Evolutionary conservation across 2,329 filamentous ascomycete species (phyloP).

Genomic region (Phialophora chinensis): DNA sequence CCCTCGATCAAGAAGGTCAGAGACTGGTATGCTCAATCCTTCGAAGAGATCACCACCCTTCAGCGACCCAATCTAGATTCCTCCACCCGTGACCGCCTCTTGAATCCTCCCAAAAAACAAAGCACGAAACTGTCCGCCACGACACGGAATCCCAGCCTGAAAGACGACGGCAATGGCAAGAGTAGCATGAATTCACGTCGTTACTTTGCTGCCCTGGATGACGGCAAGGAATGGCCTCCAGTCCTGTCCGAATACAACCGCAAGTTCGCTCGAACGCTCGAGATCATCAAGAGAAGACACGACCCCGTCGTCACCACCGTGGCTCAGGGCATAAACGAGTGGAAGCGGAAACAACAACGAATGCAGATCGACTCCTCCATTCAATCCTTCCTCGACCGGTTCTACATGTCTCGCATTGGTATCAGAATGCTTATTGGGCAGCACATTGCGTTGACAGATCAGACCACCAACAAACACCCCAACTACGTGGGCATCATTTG

Average conservation of each 20-base stretch:
- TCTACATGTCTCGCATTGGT: constrained; percentile 99
- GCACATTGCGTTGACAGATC: constrained; percentile 95
- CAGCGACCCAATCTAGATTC: constrained; percentile 75
- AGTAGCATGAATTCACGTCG: constrained; percentile 63
- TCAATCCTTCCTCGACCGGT: constrained; percentile 95
- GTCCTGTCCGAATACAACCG: constrained; percentile 94
- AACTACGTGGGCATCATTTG: constrained; percentile 99
- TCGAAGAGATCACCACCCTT: constrained; percentile 95
- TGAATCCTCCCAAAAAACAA: constrained; percentile 57
- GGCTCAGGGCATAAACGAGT: constrained; percentile 96
- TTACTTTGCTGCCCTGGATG: constrained; percentile 93
- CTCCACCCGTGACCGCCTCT: constrained; percentile 79
- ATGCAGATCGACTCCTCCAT: constrained; percentile 98
- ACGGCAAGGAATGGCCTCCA: constrained; percentile 86
- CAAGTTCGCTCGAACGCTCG: constrained; percentile 83
- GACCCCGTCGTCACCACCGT: constrained; percentile 98
- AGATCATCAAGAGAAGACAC: constrained; percentile 94
- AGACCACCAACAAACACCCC: constrained; percentile 84
- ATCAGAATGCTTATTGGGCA: constrained; percentile 99
- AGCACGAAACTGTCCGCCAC: constrained; percentile 77
- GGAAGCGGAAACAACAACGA: constrained; percentile 92
- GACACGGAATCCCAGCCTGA: constrained; percentile 87
- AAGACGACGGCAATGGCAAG: constrained; percentile 66
- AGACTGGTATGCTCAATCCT: constrained; percentile 99
- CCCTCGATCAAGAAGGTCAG: constrained; percentile 92